These are phyloP conservation scores for Fusarium brevicatenulatum DNA, from an alignment of 2,329 filamentous ascomycete genomes.

Conservation along the genomic window DNA sequence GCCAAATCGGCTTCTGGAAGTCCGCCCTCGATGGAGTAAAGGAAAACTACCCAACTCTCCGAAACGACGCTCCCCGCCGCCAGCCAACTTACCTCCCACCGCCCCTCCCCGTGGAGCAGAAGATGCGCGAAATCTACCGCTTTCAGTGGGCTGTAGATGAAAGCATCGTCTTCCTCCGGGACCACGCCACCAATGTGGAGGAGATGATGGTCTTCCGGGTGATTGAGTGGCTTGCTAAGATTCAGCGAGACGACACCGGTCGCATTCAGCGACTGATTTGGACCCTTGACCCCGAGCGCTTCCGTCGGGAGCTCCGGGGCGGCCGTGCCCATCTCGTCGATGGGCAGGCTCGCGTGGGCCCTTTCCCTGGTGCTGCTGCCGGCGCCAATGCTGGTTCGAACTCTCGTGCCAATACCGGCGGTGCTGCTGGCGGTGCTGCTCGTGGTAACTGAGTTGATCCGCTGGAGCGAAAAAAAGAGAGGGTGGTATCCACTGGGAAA, in stretches of 20 bases:
- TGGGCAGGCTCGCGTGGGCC: accelerated
- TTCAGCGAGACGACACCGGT: not conserved
- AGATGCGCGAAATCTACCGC: not conserved
- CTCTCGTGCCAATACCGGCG: not conserved
- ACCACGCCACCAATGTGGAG: accelerated
- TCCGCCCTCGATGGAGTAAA: accelerated
- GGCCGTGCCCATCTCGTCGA: not conserved
- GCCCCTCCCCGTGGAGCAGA: not conserved
- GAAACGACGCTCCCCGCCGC: not conserved
- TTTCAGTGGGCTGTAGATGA: accelerated
- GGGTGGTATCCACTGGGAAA: accelerated
- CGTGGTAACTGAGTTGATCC: not conserved
- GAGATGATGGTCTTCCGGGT: not conserved
- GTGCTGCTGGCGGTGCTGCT: not conserved
- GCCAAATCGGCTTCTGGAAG: not conserved
- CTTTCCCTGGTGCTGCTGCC: not conserved
- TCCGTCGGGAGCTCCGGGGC: not conserved
- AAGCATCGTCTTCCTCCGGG: not conserved
- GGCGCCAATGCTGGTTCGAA: not conserved
- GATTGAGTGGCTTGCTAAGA: not conserved
- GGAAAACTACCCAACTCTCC: accelerated
- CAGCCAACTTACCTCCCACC: not conserved
- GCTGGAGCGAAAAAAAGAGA: too few species aligned
- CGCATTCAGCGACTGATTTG: not conserved
- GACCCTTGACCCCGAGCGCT: not conserved